A percentile compares a stretch with the other conserved stretches of the same genome.
These are phyloP conservation scores for Nepenthes gracilis DNA, from an alignment of 148 eudicot species.

Conservation along the genomic window DNA sequence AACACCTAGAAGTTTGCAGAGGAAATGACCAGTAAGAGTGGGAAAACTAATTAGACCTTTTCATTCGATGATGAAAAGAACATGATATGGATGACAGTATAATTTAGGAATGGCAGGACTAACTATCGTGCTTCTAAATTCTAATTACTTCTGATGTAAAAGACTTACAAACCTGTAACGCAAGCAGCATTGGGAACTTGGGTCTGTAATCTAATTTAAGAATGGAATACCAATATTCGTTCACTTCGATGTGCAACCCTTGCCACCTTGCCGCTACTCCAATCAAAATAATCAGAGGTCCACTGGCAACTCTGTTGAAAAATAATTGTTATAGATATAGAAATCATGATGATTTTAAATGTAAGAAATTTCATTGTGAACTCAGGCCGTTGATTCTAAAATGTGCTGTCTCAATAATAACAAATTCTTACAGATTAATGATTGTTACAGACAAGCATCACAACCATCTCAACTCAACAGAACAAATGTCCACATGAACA, in stretches of 20 bases:
- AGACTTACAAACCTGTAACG: conserved; percentile 46
- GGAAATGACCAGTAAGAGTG: conserved; percentile 7
- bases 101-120: neutral
- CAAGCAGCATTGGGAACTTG: conserved; percentile 50
- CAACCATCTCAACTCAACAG: no score
- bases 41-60: neutral
- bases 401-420: no score
- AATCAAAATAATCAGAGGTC: conserved; percentile 49
- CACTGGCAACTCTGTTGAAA: conserved; percentile 54
- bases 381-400: no score
- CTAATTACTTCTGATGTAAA: neutral
- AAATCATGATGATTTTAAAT: neutral
- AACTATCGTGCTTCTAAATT: neutral
- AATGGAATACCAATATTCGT: conserved; percentile 56
- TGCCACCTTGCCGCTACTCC: conserved; percentile 61
- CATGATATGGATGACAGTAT: neutral
- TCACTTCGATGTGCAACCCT: conserved; percentile 33
- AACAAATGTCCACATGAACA: no score
- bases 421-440: no score
- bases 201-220: conserved; percentile 36
- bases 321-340: neutral
- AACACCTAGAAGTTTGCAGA: conserved; percentile 31
- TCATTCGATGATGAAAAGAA: neutral
- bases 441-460: no score
- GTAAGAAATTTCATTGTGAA: no score